Conservation (phyloP, 306 rosid genomes). For the Sphenostylis stenocarpa region DNA sequence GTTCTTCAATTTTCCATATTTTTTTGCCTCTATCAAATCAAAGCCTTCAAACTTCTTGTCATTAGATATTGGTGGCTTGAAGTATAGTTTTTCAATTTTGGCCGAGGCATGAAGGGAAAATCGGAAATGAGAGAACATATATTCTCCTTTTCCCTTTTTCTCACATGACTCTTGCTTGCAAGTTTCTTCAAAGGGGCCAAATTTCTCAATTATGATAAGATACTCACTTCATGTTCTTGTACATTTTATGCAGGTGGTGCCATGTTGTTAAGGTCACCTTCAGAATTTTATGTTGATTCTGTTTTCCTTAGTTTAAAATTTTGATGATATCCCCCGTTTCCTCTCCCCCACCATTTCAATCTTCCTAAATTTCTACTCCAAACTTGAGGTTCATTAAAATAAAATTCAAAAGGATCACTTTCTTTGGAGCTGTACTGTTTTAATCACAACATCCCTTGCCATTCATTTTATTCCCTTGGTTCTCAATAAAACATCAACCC, state of each 20-base stretch:
- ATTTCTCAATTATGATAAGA: background rate
- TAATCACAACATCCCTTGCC: background rate
- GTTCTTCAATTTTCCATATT: slow-evolving; percentile 54
- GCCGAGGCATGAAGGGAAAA: background rate
- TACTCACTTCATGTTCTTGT: slow-evolving; percentile 1
- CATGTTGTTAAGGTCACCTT: background rate
- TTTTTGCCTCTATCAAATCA: background rate
- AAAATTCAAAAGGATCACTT: background rate
- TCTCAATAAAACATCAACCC: background rate
- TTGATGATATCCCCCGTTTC: background rate
- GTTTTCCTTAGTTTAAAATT: background rate
- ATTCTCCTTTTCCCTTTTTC: background rate
- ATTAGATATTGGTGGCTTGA: background rate
- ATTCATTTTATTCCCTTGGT: background rate
- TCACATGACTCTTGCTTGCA: background rate
- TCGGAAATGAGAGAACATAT: background rate
- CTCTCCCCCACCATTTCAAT: background rate
- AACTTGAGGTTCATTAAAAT: background rate
- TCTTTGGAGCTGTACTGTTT: background rate
- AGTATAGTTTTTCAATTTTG: background rate
- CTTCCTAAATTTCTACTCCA: background rate
- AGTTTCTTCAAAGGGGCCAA: background rate
- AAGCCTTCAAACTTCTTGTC: background rate
- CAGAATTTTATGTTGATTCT: background rate
- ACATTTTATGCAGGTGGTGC: background rate